Evolutionary conservation across 2,329 filamentous ascomycete species (phyloP).

Genomic region (Setomelanomma holmii): DNA sequence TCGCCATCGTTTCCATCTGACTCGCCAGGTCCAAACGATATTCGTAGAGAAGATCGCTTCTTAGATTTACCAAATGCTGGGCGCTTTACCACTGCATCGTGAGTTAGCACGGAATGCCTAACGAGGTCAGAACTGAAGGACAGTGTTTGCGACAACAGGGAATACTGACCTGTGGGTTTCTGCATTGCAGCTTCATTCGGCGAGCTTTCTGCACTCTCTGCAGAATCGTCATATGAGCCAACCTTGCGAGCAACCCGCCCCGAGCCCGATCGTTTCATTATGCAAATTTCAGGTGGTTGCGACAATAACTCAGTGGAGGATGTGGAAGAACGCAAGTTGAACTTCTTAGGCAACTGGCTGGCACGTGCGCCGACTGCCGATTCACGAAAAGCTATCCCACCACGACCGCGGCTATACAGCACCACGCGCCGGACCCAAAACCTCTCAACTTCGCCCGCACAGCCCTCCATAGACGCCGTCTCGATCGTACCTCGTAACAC

Average conservation of each 20-base stretch:
- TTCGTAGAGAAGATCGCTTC: slow-evolving; percentile 76
- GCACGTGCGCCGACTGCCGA: slow-evolving; percentile 24
- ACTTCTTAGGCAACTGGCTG: slow-evolving; percentile 6
- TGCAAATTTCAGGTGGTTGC: background rate
- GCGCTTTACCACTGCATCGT: slow-evolving; percentile 59
- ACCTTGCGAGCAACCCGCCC: slow-evolving; percentile 79
- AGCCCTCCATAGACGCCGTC: background rate
- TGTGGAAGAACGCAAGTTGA: background rate
- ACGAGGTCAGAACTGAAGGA: slow-evolving; percentile 36
- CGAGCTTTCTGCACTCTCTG: slow-evolving; percentile 38
- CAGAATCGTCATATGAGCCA: slow-evolving; percentile 63
- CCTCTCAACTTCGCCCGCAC: slow-evolving; percentile 2
- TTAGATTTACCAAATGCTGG: slow-evolving; percentile 61
- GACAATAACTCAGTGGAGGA: background rate
- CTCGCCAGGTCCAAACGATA: slow-evolving; percentile 76
- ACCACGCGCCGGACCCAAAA: slow-evolving; percentile 11
- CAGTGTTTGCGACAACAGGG: slow-evolving; percentile 23
- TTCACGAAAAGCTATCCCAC: slow-evolving; percentile 27
- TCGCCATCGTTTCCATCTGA: slow-evolving; percentile 61
- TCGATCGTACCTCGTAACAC: background rate
- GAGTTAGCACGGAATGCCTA: slow-evolving; percentile 55
- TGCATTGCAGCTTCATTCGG: slow-evolving; percentile 31
- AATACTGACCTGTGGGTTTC: slow-evolving; percentile 52
- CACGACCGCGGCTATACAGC: slow-evolving; percentile 16
- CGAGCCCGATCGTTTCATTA: slow-evolving; percentile 65